Conservation (phyloP, 805 yeast genomes). For the Crinitomyces ghanaensis region DNA sequence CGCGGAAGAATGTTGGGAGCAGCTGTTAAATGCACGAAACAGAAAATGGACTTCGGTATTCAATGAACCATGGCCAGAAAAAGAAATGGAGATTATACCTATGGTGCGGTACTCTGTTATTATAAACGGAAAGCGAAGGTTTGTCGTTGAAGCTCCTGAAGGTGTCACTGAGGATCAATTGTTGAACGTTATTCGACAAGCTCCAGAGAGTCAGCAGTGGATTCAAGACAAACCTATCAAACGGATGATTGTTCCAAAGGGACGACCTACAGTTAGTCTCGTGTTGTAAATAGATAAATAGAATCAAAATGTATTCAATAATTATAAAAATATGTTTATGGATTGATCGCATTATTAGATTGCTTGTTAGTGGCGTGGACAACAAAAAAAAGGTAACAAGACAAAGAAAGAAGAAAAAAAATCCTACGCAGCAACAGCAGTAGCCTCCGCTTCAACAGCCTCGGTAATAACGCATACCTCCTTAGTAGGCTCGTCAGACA, state of each 20-base stretch:
- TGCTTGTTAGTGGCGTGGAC: no score
- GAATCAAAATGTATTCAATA: slow-evolving; percentile 3
- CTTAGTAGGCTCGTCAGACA: no score
- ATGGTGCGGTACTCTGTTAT: slow-evolving; percentile 6
- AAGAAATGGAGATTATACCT: slow-evolving; percentile 20
- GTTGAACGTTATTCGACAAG: slow-evolving; percentile 26
- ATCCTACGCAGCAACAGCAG: no score
- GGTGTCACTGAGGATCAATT: slow-evolving; percentile 25
- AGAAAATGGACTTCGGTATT: slow-evolving; percentile 40
- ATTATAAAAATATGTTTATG: slow-evolving; percentile 3
- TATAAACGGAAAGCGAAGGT: slow-evolving; percentile 13
- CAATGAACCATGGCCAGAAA: slow-evolving; percentile 56
- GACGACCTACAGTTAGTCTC: slow-evolving; percentile 14
- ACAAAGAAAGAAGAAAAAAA: no score
- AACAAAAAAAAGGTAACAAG: no score
- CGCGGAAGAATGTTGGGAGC: slow-evolving; percentile 75
- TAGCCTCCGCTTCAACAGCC: no score
- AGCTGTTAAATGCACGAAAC: slow-evolving; percentile 24
- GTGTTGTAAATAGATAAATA: slow-evolving; percentile 7
- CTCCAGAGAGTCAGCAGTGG: slow-evolving; percentile 33
- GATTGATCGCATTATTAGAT: no score
- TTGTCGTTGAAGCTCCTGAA: slow-evolving; percentile 2
- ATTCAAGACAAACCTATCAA: slow-evolving; percentile 33
- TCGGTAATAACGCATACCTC: no score
- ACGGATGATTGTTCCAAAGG: slow-evolving; percentile 36